phyloP scores from a whole-genome alignment of 805 yeast genomes.

The Lipomyces mesembrius region DNA sequence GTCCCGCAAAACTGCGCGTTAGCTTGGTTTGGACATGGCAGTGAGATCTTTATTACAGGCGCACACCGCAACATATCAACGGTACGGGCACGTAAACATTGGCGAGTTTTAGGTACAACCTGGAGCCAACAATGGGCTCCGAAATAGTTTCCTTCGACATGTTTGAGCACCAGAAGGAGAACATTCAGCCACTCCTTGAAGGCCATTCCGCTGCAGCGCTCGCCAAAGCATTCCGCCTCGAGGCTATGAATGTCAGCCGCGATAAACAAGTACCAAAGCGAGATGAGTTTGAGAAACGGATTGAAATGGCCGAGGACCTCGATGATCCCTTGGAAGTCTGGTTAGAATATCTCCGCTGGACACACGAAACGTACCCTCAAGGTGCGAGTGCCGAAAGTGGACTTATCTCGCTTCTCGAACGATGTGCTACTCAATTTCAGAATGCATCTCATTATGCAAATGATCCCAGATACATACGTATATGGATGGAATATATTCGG shows the following conservation, averaged over 20 bases:
- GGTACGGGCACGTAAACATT: not conserved
- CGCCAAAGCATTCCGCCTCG: slow-evolving; percentile 50
- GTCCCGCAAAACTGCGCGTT: not conserved
- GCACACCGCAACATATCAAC: not conserved
- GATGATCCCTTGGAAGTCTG: slow-evolving; percentile 86
- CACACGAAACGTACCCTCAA: slow-evolving; percentile 59
- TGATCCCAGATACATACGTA: slow-evolving; percentile 76
- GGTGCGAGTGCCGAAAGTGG: slow-evolving; percentile 69
- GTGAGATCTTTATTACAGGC: not conserved
- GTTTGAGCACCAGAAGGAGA: slow-evolving; percentile 73
- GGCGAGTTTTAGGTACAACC: not conserved
- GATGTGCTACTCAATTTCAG: slow-evolving; percentile 70
- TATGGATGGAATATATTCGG: slow-evolving; percentile 80
- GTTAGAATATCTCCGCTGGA: slow-evolving; percentile 78
- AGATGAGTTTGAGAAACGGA: slow-evolving; percentile 52
- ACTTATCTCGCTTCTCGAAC: slow-evolving; percentile 64
- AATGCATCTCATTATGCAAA: slow-evolving; percentile 71
- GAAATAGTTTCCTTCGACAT: slow-evolving; percentile 47
- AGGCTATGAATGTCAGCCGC: slow-evolving; percentile 38
- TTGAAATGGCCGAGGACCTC: slow-evolving; percentile 56
- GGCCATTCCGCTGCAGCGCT: slow-evolving; percentile 73
- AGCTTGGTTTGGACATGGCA: not conserved
- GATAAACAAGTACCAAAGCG: slow-evolving; percentile 39
- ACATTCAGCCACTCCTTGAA: slow-evolving; percentile 64
- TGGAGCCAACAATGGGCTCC: not conserved